Evolutionary conservation across 2,329 filamentous ascomycete species (phyloP).

Genomic region (Neopestalotiopsis sp.): DNA sequence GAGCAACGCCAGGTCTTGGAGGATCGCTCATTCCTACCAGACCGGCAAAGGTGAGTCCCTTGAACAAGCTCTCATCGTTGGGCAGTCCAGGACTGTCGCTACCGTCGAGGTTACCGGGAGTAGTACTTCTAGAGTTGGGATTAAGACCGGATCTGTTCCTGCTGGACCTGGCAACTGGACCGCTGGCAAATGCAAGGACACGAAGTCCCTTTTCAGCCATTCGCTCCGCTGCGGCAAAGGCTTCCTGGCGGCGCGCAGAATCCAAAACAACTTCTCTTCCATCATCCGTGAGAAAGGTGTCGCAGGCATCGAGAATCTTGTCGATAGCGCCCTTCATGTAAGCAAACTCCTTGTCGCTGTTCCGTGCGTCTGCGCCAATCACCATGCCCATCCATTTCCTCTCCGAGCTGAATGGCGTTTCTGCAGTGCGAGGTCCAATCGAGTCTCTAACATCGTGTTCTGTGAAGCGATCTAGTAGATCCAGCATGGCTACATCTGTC

Average conservation of each 20-base stretch:
- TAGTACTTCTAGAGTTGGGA: slow-evolving; percentile 54
- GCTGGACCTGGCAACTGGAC: slow-evolving; percentile 60
- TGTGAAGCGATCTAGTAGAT: slow-evolving; percentile 87
- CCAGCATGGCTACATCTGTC: slow-evolving; percentile 95
- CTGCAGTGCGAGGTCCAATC: slow-evolving; percentile 79
- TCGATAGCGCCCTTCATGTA: slow-evolving; percentile 97
- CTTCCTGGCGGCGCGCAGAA: slow-evolving; percentile 74
- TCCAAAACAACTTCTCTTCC: slow-evolving; percentile 88
- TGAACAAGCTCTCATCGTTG: slow-evolving; percentile 74
- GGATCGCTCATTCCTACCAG: slow-evolving; percentile 98
- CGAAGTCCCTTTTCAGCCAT: slow-evolving; percentile 91
- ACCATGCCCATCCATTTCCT: slow-evolving; percentile 99
- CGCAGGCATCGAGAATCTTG: slow-evolving; percentile 82
- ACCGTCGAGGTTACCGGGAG: slow-evolving; percentile 48
- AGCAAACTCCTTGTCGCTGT: slow-evolving; percentile 75
- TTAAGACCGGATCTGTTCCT: slow-evolving; percentile 46
- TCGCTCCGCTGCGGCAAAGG: slow-evolving; percentile 77
- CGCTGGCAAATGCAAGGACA: slow-evolving; percentile 93
- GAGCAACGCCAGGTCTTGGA: slow-evolving; percentile 86
- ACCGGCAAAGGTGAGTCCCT: slow-evolving; percentile 85
- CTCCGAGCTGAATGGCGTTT: slow-evolving; percentile 96
- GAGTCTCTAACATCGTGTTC: slow-evolving; percentile 91
- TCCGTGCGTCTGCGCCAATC: slow-evolving; percentile 66
- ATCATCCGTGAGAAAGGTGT: slow-evolving; percentile 86
- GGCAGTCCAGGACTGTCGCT: slow-evolving; percentile 49